phyloP scores from a whole-genome alignment of 768 basidiomycete genomes.

The Exidia glandulosa region DNA sequence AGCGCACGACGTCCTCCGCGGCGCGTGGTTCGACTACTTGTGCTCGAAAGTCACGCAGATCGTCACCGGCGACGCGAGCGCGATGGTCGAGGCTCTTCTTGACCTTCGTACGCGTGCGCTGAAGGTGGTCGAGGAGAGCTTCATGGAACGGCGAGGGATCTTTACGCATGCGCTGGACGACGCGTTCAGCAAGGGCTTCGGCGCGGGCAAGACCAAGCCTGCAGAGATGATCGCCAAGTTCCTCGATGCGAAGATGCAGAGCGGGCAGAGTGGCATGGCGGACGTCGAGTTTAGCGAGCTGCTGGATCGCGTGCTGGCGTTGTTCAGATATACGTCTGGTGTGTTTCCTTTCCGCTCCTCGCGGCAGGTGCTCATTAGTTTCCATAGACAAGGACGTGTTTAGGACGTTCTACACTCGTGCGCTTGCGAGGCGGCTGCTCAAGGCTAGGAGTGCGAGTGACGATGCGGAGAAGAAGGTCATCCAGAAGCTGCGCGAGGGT shows the following conservation, averaged over 20 bases:
- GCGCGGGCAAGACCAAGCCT: constrained; percentile 65
- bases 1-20: constrained; percentile 40
- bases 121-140: constrained; percentile 36
- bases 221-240: constrained; percentile 91
- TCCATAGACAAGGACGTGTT: constrained; percentile 78
- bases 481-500: constrained; percentile 78
- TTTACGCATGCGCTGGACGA: constrained; percentile 22
- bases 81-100: constrained; percentile 71
- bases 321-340: constrained; percentile 76
- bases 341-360: not conserved
- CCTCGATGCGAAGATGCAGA: constrained; percentile 77
- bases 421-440: constrained; percentile 76
- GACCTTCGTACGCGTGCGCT: constrained; percentile 54
- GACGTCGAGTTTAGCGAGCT: constrained; percentile 52
- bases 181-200: constrained; percentile 66
- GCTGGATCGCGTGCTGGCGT: constrained; percentile 53
- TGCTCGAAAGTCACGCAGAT: constrained; percentile 52
- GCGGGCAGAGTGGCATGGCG: constrained; percentile 61
- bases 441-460: constrained; percentile 77
- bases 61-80: constrained; percentile 48
- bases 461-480: constrained; percentile 75
- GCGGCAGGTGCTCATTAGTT: not conserved
- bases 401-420: constrained; percentile 81
- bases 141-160: constrained; percentile 24
- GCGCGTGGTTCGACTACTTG: constrained; percentile 25